These are phyloP conservation scores for Aspergillus wentii DNA, from an alignment of 495 filamentous ascomycete genomes.

Conservation along the genomic window DNA sequence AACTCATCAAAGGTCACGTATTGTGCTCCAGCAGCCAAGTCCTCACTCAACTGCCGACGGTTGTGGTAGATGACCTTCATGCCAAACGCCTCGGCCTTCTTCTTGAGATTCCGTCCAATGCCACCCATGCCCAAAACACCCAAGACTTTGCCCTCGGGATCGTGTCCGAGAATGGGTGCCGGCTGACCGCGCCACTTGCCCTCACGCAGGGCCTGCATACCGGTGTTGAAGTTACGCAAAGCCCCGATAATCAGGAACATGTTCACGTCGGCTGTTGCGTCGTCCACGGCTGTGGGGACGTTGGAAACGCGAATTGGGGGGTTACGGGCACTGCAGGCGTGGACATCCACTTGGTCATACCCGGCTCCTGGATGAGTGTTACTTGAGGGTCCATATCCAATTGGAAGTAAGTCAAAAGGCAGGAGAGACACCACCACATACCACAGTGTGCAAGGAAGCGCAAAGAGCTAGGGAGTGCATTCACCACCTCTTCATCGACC, in stretches of 20 bases:
- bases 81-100: slow-evolving; percentile 54
- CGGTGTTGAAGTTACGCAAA: slow-evolving; percentile 62
- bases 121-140: slow-evolving; percentile 87
- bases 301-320: slow-evolving; percentile 67
- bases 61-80: slow-evolving; percentile 72
- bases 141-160: slow-evolving; percentile 60
- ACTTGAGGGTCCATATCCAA: too few species aligned
- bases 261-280: slow-evolving; percentile 73
- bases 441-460: slow-evolving; percentile 54
- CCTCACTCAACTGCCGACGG: slow-evolving; percentile 44
- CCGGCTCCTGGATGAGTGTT: slow-evolving; percentile 73
- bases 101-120: slow-evolving; percentile 62
- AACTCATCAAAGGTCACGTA: slow-evolving; percentile 69
- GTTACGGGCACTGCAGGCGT: slow-evolving; percentile 58
- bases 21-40: slow-evolving; percentile 53
- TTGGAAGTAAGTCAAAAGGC: neutral
- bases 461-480: slow-evolving; percentile 48
- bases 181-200: slow-evolving; percentile 53
- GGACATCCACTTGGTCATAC: slow-evolving; percentile 74
- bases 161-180: slow-evolving; percentile 48
- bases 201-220: slow-evolving; percentile 55
- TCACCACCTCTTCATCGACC: slow-evolving; percentile 63
- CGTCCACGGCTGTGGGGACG: slow-evolving; percentile 73
- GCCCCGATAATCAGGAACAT: slow-evolving; percentile 77
- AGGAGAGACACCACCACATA: too few species aligned